Evolutionary conservation across 73 alveolate species (phyloP), one percentile per base, ranked within the genome.

Genomic region (Paramecium pentaurelia): DNA sequence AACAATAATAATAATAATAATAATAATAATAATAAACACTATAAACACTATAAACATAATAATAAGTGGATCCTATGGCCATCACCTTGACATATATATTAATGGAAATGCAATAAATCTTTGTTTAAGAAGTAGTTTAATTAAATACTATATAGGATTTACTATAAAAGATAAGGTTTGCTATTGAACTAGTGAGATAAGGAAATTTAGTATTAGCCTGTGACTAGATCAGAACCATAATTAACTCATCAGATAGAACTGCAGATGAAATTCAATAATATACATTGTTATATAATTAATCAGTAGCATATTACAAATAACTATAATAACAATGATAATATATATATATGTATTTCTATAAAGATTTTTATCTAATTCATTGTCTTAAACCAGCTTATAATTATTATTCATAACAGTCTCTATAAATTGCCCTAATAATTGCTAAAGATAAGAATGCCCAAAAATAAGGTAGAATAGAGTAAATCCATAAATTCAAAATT

Each of bases 401-500:
- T 80, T 45, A 49, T 77, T 80, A 12, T 36, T 80, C 91, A 80
- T 42, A 80, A 16, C 75, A 45, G n/a, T 42, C 28, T 44, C 20
- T 80, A n/a, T 80, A 80, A 18, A 45, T 22, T 8, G 20, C 6
- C n/a, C 37, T 42, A 10, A 80, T 42, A 8, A 80, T 2, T 12
- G 91, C n/a, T 11, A 80, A 49, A 47, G 77, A 34, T 10, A 44
- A 6, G 12, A 77, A 77, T 9, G 71, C 89, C 14, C 73, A 73
- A n/a, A 42, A 58, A 6, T 45, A 80, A 6, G 91, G 91, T 16
- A 80, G 16, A 27, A 60, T 38, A 2, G 36, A 22, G 30, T 32
- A 80, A 3, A 80, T 80, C 91, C 91, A 80, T 45, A 44, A 80
- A 47, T 42, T 80, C 77, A 77, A 80, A 80, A 77, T 42, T 44